Evolutionary conservation across 2,329 filamentous ascomycete species (phyloP).

Genomic region (Geosmithia putterillii): DNA sequence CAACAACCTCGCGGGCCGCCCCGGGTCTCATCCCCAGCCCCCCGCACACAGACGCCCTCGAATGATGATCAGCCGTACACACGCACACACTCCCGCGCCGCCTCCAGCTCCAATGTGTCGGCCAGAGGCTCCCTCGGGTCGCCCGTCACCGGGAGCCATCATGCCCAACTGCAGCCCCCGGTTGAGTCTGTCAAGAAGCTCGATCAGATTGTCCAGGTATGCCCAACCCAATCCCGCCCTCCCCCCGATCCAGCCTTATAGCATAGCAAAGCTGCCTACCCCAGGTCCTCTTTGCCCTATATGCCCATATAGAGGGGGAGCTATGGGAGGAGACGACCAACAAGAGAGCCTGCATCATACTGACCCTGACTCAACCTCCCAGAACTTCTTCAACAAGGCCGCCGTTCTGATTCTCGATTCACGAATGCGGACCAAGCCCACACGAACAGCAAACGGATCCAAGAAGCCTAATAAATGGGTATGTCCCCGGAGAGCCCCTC

Average conservation of each 20-base stretch:
- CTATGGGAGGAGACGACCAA: neutral
- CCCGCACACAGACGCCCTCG: conserved; percentile 62
- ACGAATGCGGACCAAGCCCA: conserved; percentile 56
- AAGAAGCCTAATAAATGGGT: conserved; percentile 80
- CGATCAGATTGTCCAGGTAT: conserved; percentile 85
- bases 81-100: conserved; percentile 6
- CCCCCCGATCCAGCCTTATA: neutral
- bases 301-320: no score
- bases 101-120: neutral
- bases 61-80: conserved; percentile 63
- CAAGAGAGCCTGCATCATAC: neutral
- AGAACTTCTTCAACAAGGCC: conserved; percentile 90
- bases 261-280: neutral
- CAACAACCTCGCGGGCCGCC: conserved; percentile 72
- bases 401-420: conserved; percentile 75
- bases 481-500: conserved; percentile 19
- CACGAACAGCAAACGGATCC: conserved; percentile 21
- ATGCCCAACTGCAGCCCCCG: conserved; percentile 32
- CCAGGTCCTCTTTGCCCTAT: no score
- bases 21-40: conserved; percentile 59
- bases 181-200: conserved; percentile 65
- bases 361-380: conserved; percentile 1
- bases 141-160: conserved; percentile 31
- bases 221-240: neutral
- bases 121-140: conserved; percentile 28